phyloP scores from a whole-genome alignment of 306 rosid species.

The Quercus berberidifolia region DNA sequence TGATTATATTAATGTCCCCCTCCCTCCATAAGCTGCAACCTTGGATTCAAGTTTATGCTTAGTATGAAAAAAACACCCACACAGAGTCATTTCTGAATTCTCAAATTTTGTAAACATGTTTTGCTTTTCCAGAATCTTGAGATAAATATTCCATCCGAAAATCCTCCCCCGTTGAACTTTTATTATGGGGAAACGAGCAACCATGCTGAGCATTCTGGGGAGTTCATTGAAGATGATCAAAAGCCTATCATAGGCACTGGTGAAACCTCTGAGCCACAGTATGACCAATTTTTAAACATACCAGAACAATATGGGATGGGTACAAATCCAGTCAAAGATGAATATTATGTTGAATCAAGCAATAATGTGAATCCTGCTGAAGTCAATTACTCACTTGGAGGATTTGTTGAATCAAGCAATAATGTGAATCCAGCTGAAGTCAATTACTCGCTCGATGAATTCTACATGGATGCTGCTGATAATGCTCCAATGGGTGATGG shows the following conservation, averaged over 20 bases:
- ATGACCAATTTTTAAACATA: constrained; percentile 19
- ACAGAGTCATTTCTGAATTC: neutral
- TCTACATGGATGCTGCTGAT: constrained; percentile 29
- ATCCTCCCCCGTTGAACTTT: constrained; percentile 29
- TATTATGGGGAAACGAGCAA: constrained; percentile 64
- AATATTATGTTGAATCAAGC: constrained; percentile 30
- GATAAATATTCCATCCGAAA: constrained; percentile 17
- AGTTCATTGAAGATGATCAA: constrained; percentile 31
- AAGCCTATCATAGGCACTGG: constrained; percentile 29
- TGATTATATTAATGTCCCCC: neutral
- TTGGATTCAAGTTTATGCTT: neutral
- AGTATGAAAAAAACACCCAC: neutral
- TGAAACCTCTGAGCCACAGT: constrained; percentile 26
- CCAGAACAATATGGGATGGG: constrained; percentile 35
- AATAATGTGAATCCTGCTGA: constrained; percentile 20
- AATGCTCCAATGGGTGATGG: constrained; percentile 33
- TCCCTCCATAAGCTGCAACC: neutral
- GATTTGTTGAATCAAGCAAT: constrained; percentile 25
- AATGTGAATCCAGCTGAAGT: constrained; percentile 21
- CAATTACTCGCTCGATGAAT: constrained; percentile 20
- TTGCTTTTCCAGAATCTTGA: constrained; percentile 38
- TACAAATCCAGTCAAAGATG: constrained; percentile 31
- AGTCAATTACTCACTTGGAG: constrained; percentile 8
- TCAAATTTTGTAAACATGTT: neutral
- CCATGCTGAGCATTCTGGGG: constrained; percentile 36